Evolutionary conservation across 2,329 filamentous ascomycete species (phyloP).

Genomic region (Neurospora crassa): DNA sequence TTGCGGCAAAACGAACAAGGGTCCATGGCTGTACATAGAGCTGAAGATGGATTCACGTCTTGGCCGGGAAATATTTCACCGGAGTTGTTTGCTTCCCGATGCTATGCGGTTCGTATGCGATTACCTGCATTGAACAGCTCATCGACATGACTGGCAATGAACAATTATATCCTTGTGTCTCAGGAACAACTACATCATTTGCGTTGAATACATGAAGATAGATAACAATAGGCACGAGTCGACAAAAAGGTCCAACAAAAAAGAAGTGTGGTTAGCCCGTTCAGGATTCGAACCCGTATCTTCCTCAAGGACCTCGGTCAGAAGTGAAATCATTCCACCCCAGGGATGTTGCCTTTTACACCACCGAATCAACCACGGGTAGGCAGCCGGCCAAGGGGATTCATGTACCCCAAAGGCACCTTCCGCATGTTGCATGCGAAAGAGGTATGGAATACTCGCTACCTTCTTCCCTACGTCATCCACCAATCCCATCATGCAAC

Average conservation of each 20-base stretch:
- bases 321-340: not conserved
- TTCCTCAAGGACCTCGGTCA: not conserved
- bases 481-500: not conserved
- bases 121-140: not conserved
- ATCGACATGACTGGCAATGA: not conserved
- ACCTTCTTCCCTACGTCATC: not conserved
- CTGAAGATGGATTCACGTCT: not conserved
- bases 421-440: not conserved
- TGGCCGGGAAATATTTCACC: not conserved
- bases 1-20: not conserved
- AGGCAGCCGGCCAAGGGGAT: not conserved
- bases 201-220: fast-evolving
- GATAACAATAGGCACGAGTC: not conserved
- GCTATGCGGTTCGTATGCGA: not conserved
- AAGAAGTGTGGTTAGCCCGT: not conserved
- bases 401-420: not conserved
- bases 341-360: not conserved
- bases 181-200: not conserved
- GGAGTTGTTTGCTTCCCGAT: not conserved
- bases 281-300: not conserved
- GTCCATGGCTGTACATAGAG: not conserved
- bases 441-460: not conserved
- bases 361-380: not conserved
- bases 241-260: not conserved
- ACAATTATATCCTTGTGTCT: not conserved